phyloP scores from a whole-genome alignment of 2,329 filamentous ascomycete genomes.

The Diaporthe batatas region DNA sequence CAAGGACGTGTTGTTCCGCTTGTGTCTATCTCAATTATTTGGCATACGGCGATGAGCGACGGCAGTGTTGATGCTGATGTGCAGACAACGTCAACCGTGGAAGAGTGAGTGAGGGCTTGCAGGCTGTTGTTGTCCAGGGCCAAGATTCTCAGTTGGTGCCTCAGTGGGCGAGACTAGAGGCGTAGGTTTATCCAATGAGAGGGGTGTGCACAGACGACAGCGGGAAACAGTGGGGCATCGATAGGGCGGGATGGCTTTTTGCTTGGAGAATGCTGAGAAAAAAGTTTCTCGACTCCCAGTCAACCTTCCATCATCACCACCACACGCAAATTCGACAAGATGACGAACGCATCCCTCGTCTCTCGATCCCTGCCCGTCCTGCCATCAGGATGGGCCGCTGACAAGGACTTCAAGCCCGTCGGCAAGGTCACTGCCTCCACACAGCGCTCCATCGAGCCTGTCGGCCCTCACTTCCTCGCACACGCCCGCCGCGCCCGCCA shows the following conservation, averaged over 20 bases:
- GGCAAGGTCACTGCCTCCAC: conserved; percentile 81
- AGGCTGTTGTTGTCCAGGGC: no score
- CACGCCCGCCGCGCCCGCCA: conserved; percentile 96
- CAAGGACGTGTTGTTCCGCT: no score
- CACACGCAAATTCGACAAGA: conserved; percentile 51
- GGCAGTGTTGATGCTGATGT: not conserved
- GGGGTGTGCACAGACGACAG: not conserved
- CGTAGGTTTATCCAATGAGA: not conserved
- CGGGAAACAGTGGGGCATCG: not conserved
- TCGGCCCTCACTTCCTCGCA: conserved; percentile 97
- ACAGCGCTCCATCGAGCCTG: conserved; percentile 92
- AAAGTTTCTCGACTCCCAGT: conserved; percentile 38
- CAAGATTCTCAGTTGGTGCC: no score
- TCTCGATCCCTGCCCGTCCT: conserved; percentile 79
- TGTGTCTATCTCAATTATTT: not conserved
- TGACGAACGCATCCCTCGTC: conserved; percentile 75
- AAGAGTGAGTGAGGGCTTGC: not conserved
- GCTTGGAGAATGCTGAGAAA: conserved; percentile 33
- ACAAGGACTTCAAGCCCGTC: conserved; percentile 92
- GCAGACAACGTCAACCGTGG: not conserved
- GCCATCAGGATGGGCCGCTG: conserved; percentile 83
- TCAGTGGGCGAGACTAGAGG: not conserved
- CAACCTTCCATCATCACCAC: conserved; percentile 5
- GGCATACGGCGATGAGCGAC: not conserved
- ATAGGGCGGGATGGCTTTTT: conserved; percentile 27